Conservation (phyloP, 352 stramenopile species). For the Globisporangium acanthophoron region DNA sequence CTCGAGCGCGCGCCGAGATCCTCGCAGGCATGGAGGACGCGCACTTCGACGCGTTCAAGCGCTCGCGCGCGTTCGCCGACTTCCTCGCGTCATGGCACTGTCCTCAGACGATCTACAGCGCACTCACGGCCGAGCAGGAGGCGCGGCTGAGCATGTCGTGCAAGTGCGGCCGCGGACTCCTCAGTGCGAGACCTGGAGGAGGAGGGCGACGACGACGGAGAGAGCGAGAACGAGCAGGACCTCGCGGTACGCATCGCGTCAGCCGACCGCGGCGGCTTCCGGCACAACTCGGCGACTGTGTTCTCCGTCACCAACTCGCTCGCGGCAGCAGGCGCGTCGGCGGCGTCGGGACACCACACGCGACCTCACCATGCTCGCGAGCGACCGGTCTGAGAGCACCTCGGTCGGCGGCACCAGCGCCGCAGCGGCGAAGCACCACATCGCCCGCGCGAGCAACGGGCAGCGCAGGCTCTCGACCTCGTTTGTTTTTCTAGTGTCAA, state of each 20-base stretch:
- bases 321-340: neutral
- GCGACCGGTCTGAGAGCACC: constrained; percentile 2
- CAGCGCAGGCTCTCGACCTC: neutral
- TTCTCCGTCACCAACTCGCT: constrained; percentile 24
- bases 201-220: constrained; percentile 13
- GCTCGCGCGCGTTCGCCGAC: constrained; percentile 33
- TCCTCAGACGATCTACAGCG: constrained; percentile 34
- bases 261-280: constrained; percentile 3
- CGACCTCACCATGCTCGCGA: neutral
- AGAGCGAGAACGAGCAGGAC: constrained; percentile 10
- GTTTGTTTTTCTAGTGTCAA: neutral
- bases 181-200: constrained; percentile 13
- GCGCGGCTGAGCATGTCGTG: constrained; percentile 32
- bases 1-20: constrained; percentile 32
- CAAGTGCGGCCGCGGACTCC: constrained; percentile 7
- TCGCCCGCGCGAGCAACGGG: too few relatives aligned
- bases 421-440: too few relatives aligned
- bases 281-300: constrained; percentile 19
- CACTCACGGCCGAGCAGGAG: constrained; percentile 31
- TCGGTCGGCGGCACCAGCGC: too few relatives aligned
- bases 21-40: constrained; percentile 47
- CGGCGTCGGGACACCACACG: neutral
- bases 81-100: constrained; percentile 41
- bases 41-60: constrained; percentile 43
- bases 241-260: constrained; percentile 15